These are phyloP conservation scores for Pseudogymnoascus sp. DNA, from an alignment of 2,329 filamentous ascomycete species.

Conservation along the genomic window DNA sequence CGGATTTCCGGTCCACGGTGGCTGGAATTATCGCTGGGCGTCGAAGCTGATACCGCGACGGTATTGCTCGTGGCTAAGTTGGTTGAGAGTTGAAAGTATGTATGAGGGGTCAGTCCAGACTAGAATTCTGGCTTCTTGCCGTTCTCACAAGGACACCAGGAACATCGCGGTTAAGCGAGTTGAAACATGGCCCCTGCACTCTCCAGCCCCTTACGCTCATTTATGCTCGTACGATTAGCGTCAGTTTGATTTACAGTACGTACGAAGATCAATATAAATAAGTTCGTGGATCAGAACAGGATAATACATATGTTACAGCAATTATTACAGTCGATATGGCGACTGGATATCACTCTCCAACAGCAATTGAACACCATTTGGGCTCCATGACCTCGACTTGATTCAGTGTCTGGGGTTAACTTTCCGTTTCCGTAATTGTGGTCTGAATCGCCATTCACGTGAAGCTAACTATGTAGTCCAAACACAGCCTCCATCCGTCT, in stretches of 20 bases:
- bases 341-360: not conserved
- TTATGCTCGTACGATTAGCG: constrained; percentile 6
- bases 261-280: constrained; percentile 7
- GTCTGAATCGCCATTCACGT: constrained; percentile 1
- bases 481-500: constrained; percentile 3
- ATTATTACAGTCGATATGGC: not conserved
- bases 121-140: constrained; percentile 5
- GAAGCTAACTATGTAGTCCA: constrained; percentile 6
- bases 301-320: not conserved
- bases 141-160: constrained; percentile 7
- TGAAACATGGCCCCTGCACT: constrained; percentile 9
- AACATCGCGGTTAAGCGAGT: constrained; percentile 7
- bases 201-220: constrained; percentile 6
- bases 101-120: constrained; percentile 8
- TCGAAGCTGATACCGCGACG: not conserved
- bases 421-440: not conserved
- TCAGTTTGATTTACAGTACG: constrained; percentile 6
- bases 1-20: not conserved
- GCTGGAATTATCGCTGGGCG: not conserved
- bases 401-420: not conserved
- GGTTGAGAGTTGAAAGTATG: not conserved
- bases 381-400: not conserved
- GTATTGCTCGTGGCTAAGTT: not conserved
- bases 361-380: not conserved
- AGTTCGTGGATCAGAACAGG: not conserved